Evolutionary conservation across 1,284 basidiomycete genomes (phyloP), one percentile per base, ranked within the genome.

Genomic region (Gomphus sp.): DNA sequence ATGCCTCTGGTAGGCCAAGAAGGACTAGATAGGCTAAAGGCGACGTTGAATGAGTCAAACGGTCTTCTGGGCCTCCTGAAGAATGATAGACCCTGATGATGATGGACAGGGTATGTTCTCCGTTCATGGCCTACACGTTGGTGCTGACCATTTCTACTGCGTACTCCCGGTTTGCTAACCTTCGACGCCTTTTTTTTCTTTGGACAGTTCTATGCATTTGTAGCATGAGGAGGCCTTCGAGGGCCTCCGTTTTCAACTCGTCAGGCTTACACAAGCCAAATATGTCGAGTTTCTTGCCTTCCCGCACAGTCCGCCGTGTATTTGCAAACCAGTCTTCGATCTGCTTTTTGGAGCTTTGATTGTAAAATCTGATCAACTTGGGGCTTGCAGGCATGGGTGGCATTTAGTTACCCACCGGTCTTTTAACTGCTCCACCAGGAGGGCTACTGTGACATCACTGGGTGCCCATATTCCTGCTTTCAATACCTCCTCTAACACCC

Each of bases 301-400:
- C 41, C 0, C 57, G 49, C 18, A 43, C 12, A 14, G 1, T n/a
- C 11, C 57, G 18, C 5, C 50, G 49, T n/a, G 16, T 34, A 44
- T 58, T 37, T 14, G 57, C 39, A 25, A 58, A 58, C 57, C 57
- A 58, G 41, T 53, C 50, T 44, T 25, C 31, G 11, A 58, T 34
- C n/a, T n/a, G n/a, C n/a, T n/a, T n/a, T n/a, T n/a, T n/a, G n/a
- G n/a, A n/a, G n/a, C n/a, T n/a, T n/a, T 58, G 57, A 14, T 52
- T 58, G 41, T 31, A 16, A 7, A 50, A 39, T n/a, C 57, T 25
- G 22, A 25, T 48, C 11, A 43, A 16, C 41, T 25, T 22, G 8
- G 2, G 47, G 22, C 45, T 4, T 22, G 4, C n/a, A 12, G 9
- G 4, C 25, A 48, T 43, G n/a, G n/a, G 41, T 43, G 41, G 12